These are phyloP conservation scores for Plasmodium malariae DNA, from an alignment of 169 alveolate genomes.

Conservation along the genomic window DNA sequence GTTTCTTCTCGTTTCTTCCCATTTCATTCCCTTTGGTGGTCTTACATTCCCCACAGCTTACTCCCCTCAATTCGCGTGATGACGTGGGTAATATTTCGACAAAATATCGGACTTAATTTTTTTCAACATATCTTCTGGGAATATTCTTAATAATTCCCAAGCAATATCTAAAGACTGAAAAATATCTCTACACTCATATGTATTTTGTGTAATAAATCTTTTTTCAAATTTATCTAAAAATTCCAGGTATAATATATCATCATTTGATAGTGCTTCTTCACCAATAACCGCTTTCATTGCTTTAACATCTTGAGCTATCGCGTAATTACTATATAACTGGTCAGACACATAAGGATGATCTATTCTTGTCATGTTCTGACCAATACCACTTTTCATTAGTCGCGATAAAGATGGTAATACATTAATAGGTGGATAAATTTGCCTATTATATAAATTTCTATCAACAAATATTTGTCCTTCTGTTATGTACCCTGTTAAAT, in stretches of 20 bases:
- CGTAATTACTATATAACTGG: constrained; percentile 99
- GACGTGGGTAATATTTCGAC: constrained; percentile 86
- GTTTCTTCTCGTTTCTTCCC: background rate
- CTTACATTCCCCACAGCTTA: background rate
- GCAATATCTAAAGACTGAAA: constrained; percentile 98
- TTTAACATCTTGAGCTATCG: constrained; percentile 99
- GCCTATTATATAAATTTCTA: constrained; percentile 97
- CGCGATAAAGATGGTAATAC: constrained; percentile 99
- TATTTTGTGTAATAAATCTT: constrained; percentile 97
- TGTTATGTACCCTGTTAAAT: constrained; percentile 98
- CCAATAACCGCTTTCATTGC: constrained; percentile 99
- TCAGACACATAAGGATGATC: constrained; percentile 99
- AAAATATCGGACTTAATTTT: constrained; percentile 91
- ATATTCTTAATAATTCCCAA: constrained; percentile 98
- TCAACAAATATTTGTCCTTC: constrained; percentile 99
- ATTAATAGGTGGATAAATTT: constrained; percentile 97
- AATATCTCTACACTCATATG: constrained; percentile 97
- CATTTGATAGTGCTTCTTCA: constrained; percentile 99
- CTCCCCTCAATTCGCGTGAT: constrained; percentile 28
- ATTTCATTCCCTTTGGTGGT: background rate
- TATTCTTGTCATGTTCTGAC: constrained; percentile 98
- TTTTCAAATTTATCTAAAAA: constrained; percentile 99
- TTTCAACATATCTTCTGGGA: constrained; percentile 99
- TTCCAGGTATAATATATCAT: constrained; percentile 97
- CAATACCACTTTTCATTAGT: constrained; percentile 99